A percentile compares a stretch with the other conserved stretches of the same genome.
These are phyloP conservation scores for Pulveroboletus sp. DNA, from an alignment of 768 basidiomycete species.

Conservation along the genomic window DNA sequence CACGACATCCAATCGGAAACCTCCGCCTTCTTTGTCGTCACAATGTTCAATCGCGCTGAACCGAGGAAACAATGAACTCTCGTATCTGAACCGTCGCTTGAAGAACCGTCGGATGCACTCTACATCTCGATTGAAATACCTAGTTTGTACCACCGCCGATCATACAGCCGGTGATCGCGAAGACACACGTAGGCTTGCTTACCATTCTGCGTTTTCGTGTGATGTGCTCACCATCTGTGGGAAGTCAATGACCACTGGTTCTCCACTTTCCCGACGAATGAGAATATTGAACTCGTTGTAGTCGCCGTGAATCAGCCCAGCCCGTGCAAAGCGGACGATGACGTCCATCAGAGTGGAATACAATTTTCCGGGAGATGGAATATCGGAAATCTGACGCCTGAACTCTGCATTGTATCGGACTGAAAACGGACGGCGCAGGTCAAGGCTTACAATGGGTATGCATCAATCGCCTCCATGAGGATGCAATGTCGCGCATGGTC, in stretches of 20 bases:
- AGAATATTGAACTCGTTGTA: constrained; percentile 99
- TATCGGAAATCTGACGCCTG: constrained; percentile 83
- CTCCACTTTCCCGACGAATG: constrained; percentile 68
- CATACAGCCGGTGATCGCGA: constrained; percentile 10
- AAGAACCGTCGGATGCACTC: constrained; percentile 95
- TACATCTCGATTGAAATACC: constrained; percentile 99
- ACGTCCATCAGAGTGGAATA: constrained; percentile 94
- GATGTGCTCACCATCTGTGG: constrained; percentile 99
- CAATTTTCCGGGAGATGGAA: constrained; percentile 82
- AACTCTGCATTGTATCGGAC: constrained; percentile 2
- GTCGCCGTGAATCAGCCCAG: constrained; percentile 97
- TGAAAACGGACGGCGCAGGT: background rate
- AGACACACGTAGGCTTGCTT: constrained; percentile 26
- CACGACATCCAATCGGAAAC: constrained; percentile 79
- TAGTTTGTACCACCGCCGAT: constrained; percentile 30
- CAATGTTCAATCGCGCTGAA: constrained; percentile 50
- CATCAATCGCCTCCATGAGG: constrained; percentile 94
- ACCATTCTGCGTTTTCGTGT: constrained; percentile 97
- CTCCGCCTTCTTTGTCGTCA: constrained; percentile 39
- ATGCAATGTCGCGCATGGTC: constrained; percentile 95
- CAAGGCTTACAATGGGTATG: constrained; percentile 78
- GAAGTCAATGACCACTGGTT: constrained; percentile 95
- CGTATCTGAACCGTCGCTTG: constrained; percentile 85
- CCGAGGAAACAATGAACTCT: constrained; percentile 82
- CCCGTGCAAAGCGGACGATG: constrained; percentile 88